A percentile compares a stretch with the other conserved stretches of the same genome.
phyloP scores from a whole-genome alignment of 768 basidiomycete species.

The Jaapia argillacea region DNA sequence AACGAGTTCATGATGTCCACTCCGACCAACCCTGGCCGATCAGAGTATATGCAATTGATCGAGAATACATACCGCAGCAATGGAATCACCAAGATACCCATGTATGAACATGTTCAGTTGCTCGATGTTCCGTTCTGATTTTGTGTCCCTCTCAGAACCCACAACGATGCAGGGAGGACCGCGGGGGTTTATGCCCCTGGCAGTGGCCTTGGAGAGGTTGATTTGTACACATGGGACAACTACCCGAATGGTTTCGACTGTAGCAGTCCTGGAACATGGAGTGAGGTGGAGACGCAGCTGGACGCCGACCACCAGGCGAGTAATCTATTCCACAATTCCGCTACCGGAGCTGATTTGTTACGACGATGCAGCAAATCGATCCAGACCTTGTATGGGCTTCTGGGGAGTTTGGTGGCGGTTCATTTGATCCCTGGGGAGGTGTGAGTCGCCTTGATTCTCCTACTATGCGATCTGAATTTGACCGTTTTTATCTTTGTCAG shows the following conservation, averaged over 20 bases:
- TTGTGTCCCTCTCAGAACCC: constrained; percentile 6
- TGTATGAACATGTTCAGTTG: constrained; percentile 9
- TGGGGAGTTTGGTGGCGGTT: constrained; percentile 14
- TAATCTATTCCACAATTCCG: constrained; percentile 1
- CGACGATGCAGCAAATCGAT: constrained; percentile 6
- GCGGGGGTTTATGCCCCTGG: background rate
- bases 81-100: constrained; percentile 12
- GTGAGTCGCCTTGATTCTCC: too few relatives aligned
- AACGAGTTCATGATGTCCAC: constrained; percentile 12
- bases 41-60: constrained; percentile 13
- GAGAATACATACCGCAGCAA: constrained; percentile 11
- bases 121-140: too few relatives aligned
- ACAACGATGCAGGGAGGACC: constrained; percentile 10
- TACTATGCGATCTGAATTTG: background rate
- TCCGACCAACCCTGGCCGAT: constrained; percentile 9
- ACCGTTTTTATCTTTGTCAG: constrained; percentile 2
- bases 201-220: constrained; percentile 12
- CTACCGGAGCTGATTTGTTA: background rate
- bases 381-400: constrained; percentile 11
- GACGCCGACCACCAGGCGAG: constrained; percentile 9
- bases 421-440: constrained; percentile 17
- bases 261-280: constrained; percentile 8
- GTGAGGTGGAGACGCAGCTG: constrained; percentile 5
- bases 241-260: constrained; percentile 16
- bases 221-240: constrained; percentile 14